phyloP scores from a whole-genome alignment of 148 eudicot genomes.

The Selenicereus undatus region DNA sequence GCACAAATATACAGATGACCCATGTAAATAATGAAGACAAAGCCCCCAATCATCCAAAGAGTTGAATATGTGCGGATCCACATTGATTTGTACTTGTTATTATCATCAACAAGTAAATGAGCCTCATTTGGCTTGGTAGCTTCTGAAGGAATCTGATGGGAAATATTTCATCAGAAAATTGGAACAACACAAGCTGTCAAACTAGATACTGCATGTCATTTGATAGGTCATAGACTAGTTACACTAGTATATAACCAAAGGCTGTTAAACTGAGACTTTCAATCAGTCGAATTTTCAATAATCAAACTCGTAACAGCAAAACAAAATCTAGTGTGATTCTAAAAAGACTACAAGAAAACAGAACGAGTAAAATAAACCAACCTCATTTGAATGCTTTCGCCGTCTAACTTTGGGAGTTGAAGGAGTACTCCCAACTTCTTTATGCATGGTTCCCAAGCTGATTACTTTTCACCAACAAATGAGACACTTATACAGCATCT shows the following conservation, averaged over 20 bases:
- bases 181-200: not conserved
- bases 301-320: not conserved
- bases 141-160: constrained; percentile 47
- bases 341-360: not conserved
- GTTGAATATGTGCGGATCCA: constrained; percentile 69
- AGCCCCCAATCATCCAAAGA: constrained; percentile 74
- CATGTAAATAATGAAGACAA: constrained; percentile 59
- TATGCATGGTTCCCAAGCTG: constrained; percentile 29
- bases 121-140: constrained; percentile 51
- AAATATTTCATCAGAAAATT: not conserved
- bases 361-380: constrained; percentile 6
- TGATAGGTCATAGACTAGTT: not conserved
- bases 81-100: constrained; percentile 78
- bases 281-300: not conserved
- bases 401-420: constrained; percentile 47
- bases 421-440: constrained; percentile 34
- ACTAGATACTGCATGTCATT: not conserved
- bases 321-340: not conserved
- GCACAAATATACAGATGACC: constrained; percentile 91
- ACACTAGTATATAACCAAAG: not conserved
- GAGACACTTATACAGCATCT: not conserved
- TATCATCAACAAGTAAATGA: constrained; percentile 59
- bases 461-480: constrained; percentile 7
- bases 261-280: not conserved
- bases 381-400: constrained; percentile 49